Evolutionary conservation across 1,284 basidiomycete species (phyloP).

Genomic region (Grifola frondosa): DNA sequence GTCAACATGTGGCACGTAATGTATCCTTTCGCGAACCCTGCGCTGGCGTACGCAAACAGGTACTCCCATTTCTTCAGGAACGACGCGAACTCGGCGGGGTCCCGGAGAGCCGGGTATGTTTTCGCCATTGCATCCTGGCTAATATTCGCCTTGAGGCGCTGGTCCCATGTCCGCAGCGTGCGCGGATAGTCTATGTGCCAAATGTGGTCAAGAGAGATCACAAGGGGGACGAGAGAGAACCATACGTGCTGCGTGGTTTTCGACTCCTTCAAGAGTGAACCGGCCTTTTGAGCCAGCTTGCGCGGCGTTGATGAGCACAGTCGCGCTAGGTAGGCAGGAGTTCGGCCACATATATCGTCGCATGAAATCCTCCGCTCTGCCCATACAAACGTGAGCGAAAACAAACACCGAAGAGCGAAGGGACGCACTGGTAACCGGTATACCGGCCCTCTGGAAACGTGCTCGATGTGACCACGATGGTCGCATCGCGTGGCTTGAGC

Average conservation of each 20-base stretch:
- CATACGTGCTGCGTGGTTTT: constrained; percentile 82
- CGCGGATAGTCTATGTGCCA: constrained; percentile 71
- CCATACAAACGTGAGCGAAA: neutral
- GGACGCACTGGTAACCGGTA: constrained; percentile 62
- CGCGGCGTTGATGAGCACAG: constrained; percentile 66
- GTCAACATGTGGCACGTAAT: constrained; percentile 75
- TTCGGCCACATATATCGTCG: constrained; percentile 93
- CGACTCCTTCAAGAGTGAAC: constrained; percentile 83
- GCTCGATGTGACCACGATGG: constrained; percentile 76
- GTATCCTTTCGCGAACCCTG: constrained; percentile 73
- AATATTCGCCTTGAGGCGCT: constrained; percentile 66
- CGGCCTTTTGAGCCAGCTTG: constrained; percentile 64
- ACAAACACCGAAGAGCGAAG: neutral
- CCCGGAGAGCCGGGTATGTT: constrained; percentile 56
- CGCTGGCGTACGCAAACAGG: constrained; percentile 74
- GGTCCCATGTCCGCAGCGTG: constrained; percentile 86
- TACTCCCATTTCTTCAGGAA: constrained; percentile 80
- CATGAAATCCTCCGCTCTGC: constrained; percentile 84
- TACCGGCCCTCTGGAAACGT: constrained; percentile 84
- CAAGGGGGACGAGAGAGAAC: constrained; percentile 6
- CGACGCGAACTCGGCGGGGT: constrained; percentile 52
- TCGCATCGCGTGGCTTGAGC: constrained; percentile 68
- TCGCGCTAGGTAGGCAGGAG: constrained; percentile 82
- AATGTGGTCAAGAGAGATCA: neutral
- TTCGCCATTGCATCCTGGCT: constrained; percentile 53